phyloP scores from a whole-genome alignment of 192 early-diverging fungal genomes.

The Rhizophagus clarus region DNA sequence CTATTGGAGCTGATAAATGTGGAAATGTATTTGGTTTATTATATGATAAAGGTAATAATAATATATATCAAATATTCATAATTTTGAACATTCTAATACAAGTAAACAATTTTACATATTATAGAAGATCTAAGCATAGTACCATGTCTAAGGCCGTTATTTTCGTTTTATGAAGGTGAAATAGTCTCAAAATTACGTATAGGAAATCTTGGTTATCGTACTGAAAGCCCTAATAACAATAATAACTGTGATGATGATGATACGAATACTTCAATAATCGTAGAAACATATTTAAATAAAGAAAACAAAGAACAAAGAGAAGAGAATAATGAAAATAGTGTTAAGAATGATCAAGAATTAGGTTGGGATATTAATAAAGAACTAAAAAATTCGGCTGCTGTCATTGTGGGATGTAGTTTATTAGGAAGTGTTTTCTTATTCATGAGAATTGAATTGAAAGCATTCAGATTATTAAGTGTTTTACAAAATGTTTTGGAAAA shows the following conservation, averaged over 20 bases:
- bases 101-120: neutral
- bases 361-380: constrained; percentile 13
- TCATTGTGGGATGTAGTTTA: constrained; percentile 11
- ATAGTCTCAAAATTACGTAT: constrained; percentile 17
- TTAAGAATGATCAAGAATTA: neutral
- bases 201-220: constrained; percentile 13
- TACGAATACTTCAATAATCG: neutral
- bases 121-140: constrained; percentile 13
- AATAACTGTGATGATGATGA: neutral
- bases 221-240: neutral
- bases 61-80: neutral
- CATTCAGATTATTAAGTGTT: neutral
- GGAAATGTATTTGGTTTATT: constrained; percentile 18
- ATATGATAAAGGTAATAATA: constrained; percentile 15
- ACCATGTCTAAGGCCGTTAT: constrained; percentile 3
- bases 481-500: constrained; percentile 20
- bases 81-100: neutral
- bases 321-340: neutral
- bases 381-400: neutral
- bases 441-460: constrained; percentile 11
- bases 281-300: neutral
- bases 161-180: constrained; percentile 20
- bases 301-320: neutral
- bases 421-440: constrained; percentile 16
- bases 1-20: constrained; percentile 7